Conservation (phyloP, 441 rosid genomes). For the Raphanus hybrid region DNA sequence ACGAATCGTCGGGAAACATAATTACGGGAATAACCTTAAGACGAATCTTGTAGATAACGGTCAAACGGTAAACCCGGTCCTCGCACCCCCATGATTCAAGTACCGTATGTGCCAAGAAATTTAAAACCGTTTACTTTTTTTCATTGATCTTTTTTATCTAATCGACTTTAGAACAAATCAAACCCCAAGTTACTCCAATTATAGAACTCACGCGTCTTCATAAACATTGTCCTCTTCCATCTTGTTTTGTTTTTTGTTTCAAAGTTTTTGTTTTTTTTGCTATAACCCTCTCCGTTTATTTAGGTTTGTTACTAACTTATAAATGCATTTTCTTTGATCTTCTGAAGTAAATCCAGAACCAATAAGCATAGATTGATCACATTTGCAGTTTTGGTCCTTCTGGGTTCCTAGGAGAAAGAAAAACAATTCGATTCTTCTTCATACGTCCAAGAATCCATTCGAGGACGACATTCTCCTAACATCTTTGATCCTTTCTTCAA, state of each 20-base stretch:
- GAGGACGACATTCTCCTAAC: constrained; percentile 5
- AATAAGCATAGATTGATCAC: constrained; percentile 10
- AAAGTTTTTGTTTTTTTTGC: background rate
- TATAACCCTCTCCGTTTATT: constrained; percentile 36
- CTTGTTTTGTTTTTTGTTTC: too few species aligned
- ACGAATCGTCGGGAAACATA: background rate
- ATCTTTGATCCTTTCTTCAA: constrained; percentile 39
- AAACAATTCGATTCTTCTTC: constrained; percentile 22
- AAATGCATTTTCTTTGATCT: background rate
- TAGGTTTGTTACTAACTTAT: constrained; percentile 24
- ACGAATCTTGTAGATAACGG: constrained; percentile 11
- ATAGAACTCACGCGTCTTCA: too few species aligned
- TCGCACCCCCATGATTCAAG: constrained; percentile 20
- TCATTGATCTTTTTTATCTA: background rate
- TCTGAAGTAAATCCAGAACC: background rate
- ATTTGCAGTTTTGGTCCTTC: constrained; percentile 36
- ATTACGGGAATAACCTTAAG: background rate
- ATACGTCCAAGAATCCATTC: constrained; percentile 15
- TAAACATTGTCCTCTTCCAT: too few species aligned
- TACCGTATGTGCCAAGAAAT: constrained; percentile 41
- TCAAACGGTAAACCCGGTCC: constrained; percentile 36
- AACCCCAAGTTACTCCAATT: background rate
- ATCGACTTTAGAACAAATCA: background rate
- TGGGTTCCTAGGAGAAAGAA: constrained; percentile 26
- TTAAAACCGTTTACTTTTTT: constrained; percentile 36